phyloP scores from a whole-genome alignment of 352 stramenopile species.

The Globisporangium nunn region DNA sequence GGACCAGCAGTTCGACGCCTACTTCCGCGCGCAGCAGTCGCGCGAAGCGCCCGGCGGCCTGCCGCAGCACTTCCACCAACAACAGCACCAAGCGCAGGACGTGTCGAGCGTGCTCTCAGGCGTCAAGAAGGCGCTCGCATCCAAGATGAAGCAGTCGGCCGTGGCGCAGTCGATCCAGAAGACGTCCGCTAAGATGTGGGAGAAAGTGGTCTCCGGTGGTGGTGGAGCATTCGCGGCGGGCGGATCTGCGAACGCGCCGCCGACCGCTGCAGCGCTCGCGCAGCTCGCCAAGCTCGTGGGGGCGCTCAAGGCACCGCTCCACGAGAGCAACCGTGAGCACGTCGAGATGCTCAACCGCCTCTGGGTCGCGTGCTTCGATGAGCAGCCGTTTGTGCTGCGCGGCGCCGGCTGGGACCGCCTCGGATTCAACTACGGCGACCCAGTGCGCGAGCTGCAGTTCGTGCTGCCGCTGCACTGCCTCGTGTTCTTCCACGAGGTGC shows the following conservation, averaged over 20 bases:
- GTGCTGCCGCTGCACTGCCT: slow-evolving; percentile 73
- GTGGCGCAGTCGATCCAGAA: slow-evolving; percentile 73
- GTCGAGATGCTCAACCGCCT: slow-evolving; percentile 57
- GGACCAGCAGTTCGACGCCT: slow-evolving; percentile 54
- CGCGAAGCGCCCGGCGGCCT: background rate
- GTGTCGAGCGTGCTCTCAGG: slow-evolving; percentile 53
- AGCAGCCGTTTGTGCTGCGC: slow-evolving; percentile 42
- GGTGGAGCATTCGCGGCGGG: background rate
- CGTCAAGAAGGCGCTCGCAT: slow-evolving; percentile 74
- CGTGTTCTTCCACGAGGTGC: slow-evolving; percentile 76
- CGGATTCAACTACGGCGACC: slow-evolving; percentile 62
- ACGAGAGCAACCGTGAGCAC: slow-evolving; percentile 58
- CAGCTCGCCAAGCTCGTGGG: slow-evolving; percentile 65
- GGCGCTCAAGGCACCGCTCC: slow-evolving; percentile 54
- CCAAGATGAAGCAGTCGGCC: slow-evolving; percentile 71
- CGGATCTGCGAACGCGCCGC: slow-evolving; percentile 27
- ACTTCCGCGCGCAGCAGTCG: slow-evolving; percentile 44
- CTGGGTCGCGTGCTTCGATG: slow-evolving; percentile 66
- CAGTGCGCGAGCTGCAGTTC: slow-evolving; percentile 59
- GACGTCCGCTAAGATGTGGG: slow-evolving; percentile 61
- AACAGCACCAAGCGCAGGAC: slow-evolving; percentile 27
- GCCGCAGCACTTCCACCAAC: background rate
- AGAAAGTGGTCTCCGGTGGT: slow-evolving; percentile 45
- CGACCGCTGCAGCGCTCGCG: slow-evolving; percentile 45
- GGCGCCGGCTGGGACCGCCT: slow-evolving; percentile 48